Evolutionary conservation across 1,284 basidiomycete genomes (phyloP), one percentile per base, ranked within the genome.

Genomic region (Trichosporon faecale): DNA sequence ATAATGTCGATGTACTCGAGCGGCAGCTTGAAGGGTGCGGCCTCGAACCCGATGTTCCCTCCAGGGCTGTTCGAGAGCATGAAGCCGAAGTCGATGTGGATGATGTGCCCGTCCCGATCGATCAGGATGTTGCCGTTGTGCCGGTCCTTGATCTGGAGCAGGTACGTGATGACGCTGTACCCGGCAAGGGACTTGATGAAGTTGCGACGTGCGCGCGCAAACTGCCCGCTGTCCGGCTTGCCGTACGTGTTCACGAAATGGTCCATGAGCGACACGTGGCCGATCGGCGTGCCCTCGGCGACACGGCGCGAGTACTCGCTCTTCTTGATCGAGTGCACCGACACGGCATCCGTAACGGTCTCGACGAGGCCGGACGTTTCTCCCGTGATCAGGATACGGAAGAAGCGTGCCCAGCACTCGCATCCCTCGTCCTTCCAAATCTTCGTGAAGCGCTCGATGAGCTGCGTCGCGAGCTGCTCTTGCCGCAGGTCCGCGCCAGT

Each of bases 251-350:
- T 89, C 79, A 89, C 89, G 81, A 95, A 98, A 82, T 98, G 93
- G 80, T 98, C 94, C 76, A 94, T 85, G 67, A 98, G 82, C 1
- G 91, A 92, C 67, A 96, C 93, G 80, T 94, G 90, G 33, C 91
- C 92, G 29, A 96, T 85, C 66, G 79, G 74, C 16, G 88, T 87
- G 31, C 93, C 93, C 74, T 89, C 88, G 0, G 92, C 89, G 21
- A 96, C 85, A 71, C 94, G 87, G 70, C 93, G 88, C 2, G 94
- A 93, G 82, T 99, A 99, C 79, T 98, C 95, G 3, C 94, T 92
- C 84, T 99, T 99, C 86, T 99, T 99, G 83, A 99, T 97, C 9
- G 96, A 98, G 82, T 99, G 97, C 76, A 99, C 94, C 14, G 95
- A 98, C 1, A 99, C 93, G 0, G 96, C 93, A 77, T 99, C 97